Percentiles rank a stretch among this genome's conserved stretches.
phyloP scores from a whole-genome alignment of 2,329 filamentous ascomycete species.

The Rosellinia necatrix region DNA sequence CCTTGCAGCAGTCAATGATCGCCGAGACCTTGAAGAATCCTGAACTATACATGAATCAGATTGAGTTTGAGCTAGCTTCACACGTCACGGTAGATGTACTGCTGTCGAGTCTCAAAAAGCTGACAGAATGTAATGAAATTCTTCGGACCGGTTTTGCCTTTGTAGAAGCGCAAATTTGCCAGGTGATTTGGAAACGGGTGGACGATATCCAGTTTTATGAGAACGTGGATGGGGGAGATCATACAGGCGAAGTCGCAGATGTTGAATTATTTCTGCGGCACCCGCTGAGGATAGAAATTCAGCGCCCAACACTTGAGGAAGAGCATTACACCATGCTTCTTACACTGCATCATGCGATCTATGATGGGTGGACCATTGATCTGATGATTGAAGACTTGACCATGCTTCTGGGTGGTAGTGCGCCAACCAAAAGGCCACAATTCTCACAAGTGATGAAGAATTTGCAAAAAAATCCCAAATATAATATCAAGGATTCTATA shows the following conservation, averaged over 20 bases:
- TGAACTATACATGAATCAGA: constrained; percentile 76
- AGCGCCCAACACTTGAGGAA: constrained; percentile 12
- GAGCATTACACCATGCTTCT: constrained; percentile 48
- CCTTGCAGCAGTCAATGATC: constrained; percentile 80
- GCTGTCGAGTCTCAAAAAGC: constrained; percentile 50
- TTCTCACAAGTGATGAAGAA: constrained; percentile 65
- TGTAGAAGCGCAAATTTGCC: constrained; percentile 58
- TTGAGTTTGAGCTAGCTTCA: constrained; percentile 64
- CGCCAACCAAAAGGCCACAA: constrained; percentile 51
- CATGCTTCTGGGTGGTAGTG: constrained; percentile 46
- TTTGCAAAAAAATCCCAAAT: constrained; percentile 31
- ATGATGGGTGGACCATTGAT: constrained; percentile 93
- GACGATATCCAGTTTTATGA: constrained; percentile 48
- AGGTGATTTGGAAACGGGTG: constrained; percentile 66
- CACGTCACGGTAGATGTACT: constrained; percentile 47
- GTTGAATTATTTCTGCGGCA: constrained; percentile 50
- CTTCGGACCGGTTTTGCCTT: constrained; percentile 74
- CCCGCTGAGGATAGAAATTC: constrained; percentile 68
- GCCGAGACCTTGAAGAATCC: constrained; percentile 67
- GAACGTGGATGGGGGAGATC: constrained; percentile 27
- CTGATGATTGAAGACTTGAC: constrained; percentile 71
- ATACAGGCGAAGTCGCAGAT: constrained; percentile 47
- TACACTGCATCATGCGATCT: constrained; percentile 80
- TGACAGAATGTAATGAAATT: constrained; percentile 65
- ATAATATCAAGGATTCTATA: constrained; percentile 48